phyloP scores from a whole-genome alignment of 2,329 filamentous ascomycete species.

The Microdochium bolleyi region DNA sequence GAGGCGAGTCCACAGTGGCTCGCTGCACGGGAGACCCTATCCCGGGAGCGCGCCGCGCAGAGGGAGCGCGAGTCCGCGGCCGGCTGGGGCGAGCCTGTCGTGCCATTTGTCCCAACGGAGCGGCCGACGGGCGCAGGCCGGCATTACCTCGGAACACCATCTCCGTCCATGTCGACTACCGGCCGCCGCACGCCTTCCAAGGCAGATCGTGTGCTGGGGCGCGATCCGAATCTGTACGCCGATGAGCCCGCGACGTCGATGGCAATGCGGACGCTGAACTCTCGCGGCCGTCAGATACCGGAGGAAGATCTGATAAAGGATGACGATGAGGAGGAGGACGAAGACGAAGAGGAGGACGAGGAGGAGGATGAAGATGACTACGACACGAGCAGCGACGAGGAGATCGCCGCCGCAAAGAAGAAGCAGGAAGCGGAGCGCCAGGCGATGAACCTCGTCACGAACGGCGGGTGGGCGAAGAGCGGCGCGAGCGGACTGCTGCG shows the following conservation, averaged over 20 bases:
- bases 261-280: slow-evolving; percentile 38
- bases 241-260: slow-evolving; percentile 35
- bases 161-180: slow-evolving; percentile 4
- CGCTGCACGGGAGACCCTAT: slow-evolving; percentile 59
- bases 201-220: slow-evolving; percentile 49
- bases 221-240: slow-evolving; percentile 46
- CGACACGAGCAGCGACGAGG: slow-evolving; percentile 28
- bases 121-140: slow-evolving; percentile 19
- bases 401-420: slow-evolving; percentile 25
- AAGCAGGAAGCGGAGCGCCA: slow-evolving; percentile 34
- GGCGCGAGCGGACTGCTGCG: slow-evolving; percentile 23
- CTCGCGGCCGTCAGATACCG: slow-evolving; percentile 32
- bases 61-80: slow-evolving; percentile 55
- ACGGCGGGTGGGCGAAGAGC: slow-evolving; percentile 26
- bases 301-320: slow-evolving; percentile 18
- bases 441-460: slow-evolving; percentile 33
- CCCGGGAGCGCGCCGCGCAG: slow-evolving; percentile 49
- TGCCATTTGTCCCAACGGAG: slow-evolving; percentile 9
- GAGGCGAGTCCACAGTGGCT: slow-evolving; percentile 76
- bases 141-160: slow-evolving; percentile 20
- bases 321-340: slow-evolving; percentile 26
- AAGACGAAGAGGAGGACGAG: no score
- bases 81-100: slow-evolving; percentile 51
- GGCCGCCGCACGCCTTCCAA: slow-evolving; percentile 40
- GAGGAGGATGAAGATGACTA: slow-evolving; percentile 18